These are phyloP conservation scores for Stygiomarasmius scandens DNA, from an alignment of 1,284 basidiomycete species.

Conservation along the genomic window DNA sequence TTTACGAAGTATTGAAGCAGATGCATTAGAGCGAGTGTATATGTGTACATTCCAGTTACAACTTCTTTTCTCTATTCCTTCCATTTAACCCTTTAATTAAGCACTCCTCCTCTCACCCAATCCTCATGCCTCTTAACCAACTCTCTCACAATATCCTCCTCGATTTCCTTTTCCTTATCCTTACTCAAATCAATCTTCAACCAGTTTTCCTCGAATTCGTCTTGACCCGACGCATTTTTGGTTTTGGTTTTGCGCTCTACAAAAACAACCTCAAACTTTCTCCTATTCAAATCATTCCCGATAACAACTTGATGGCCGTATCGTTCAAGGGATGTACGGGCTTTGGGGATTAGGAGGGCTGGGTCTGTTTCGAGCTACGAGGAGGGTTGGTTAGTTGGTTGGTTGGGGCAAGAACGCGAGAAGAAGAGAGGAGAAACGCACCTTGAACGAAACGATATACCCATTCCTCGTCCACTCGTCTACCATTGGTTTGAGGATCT, in stretches of 20 bases:
- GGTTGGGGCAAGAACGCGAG: background rate
- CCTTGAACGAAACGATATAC: constrained; percentile 97
- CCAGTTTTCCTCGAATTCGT: constrained; percentile 68
- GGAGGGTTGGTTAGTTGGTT: background rate
- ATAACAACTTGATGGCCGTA: constrained; percentile 99
- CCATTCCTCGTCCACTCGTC: constrained; percentile 93
- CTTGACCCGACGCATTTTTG: no score
- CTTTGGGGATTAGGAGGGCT: constrained; percentile 86
- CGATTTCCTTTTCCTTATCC: constrained; percentile 76
- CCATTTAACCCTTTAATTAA: background rate
- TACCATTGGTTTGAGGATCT: constrained; percentile 91
- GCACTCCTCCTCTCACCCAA: constrained; percentile 47
- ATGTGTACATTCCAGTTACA: no score
- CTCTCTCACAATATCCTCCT: constrained; percentile 86
- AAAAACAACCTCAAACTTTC: constrained; percentile 93
- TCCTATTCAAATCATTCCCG: constrained; percentile 88
- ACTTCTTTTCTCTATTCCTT: background rate
- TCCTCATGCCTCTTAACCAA: constrained; percentile 72
- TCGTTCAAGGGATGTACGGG: constrained; percentile 82
- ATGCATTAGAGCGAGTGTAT: no score
- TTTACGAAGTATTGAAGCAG: no score
- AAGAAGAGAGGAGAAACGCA: constrained; percentile 30
- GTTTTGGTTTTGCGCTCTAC: constrained; percentile 61
- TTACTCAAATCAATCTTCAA: constrained; percentile 60
- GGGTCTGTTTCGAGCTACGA: constrained; percentile 90